phyloP scores from a whole-genome alignment of 805 yeast genomes.

The Monosporozyma servazzii region DNA sequence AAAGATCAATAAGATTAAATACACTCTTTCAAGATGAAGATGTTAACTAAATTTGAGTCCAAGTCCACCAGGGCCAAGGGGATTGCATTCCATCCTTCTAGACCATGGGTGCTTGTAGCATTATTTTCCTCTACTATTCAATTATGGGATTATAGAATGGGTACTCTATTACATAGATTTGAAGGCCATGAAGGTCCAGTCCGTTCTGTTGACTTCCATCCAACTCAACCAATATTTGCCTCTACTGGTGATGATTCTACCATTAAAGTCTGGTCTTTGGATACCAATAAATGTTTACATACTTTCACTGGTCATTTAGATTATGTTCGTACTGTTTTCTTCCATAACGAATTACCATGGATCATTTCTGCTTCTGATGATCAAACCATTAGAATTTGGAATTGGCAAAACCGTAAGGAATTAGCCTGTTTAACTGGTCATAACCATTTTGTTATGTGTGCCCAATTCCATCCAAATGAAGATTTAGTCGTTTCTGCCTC shows the following conservation, averaged over 20 bases:
- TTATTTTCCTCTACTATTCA: slow-evolving; percentile 97
- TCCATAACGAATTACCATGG: slow-evolving; percentile 97
- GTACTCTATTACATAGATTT: slow-evolving; percentile 87
- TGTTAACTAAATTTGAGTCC: slow-evolving; percentile 88
- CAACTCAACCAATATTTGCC: slow-evolving; percentile 93
- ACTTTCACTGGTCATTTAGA: slow-evolving; percentile 91
- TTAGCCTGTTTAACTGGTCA: slow-evolving; percentile 97
- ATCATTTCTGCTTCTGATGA: slow-evolving; percentile 92
- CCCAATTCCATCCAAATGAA: slow-evolving; percentile 93
- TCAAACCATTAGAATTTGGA: slow-evolving; percentile 98
- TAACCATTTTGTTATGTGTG: slow-evolving; percentile 96
- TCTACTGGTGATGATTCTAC: slow-evolving; percentile 97
- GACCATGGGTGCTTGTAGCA: slow-evolving; percentile 95
- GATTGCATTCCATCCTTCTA: slow-evolving; percentile 85
- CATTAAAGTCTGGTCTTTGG: slow-evolving; percentile 91
- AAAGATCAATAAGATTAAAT: not conserved
- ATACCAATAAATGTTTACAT: slow-evolving; percentile 83
- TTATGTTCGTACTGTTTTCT: slow-evolving; percentile 86
- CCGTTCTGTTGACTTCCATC: slow-evolving; percentile 90
- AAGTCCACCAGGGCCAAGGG: slow-evolving; percentile 97
- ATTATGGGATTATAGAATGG: slow-evolving; percentile 99
- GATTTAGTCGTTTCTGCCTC: slow-evolving; percentile 93
- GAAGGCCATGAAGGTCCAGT: slow-evolving; percentile 99
- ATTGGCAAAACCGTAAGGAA: slow-evolving; percentile 98
- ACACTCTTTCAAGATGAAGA: slow-evolving; percentile 52